Base-by-base conservation (phyloP, 306 rosid species). In the Glycyrrhiza uralensis region DNA sequence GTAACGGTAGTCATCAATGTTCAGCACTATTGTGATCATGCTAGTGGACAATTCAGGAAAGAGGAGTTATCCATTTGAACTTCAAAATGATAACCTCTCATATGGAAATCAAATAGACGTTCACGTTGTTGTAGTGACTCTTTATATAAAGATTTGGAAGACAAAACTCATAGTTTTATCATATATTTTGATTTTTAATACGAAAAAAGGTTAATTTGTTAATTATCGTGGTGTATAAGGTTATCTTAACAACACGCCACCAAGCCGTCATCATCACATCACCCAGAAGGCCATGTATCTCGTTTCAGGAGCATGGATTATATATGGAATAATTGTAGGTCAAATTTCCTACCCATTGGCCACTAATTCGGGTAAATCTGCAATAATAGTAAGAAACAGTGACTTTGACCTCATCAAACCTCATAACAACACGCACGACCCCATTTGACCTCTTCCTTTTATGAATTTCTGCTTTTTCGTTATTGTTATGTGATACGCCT, bases 181-280 rank as follows among this genome's bases (percentile, higher is more conserved):
- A n/a, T n/a, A n/a, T n/a, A n/a, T n/a, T n/a, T n/a, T n/a, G n/a
- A n/a, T n/a, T 32, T 32, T 3, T 32, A 32, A 32, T 35, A 35
- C 12, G 41, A 1, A 35, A 7, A 35, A 1, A 35, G 11, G 11
- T 39, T 39, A 39, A 39, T 39, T 39, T 39, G 14, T 39, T 10
- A 39, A 39, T 39, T 36, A 36, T 36, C 18, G 5, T 35, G 19
- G 18, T 38, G n/a, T n/a, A n/a, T n/a, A 38, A 14, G 12, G 58
- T 45, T 66, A 64, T 47, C 12, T 22, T 29, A 46, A 12, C 3
- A 19, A 20, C 0, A 63, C 70, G 65, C 5, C 58, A 69, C 28
- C 3, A 50, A 60, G 39, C 3, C 49, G 56, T 77, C 77, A 77
- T 61, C 33, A 62, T 61, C 3, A 22, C 55, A 60, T 69, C 81